These are phyloP conservation scores for Ulvella scutata DNA, from an alignment of 139 green algal genomes.

Conservation along the genomic window DNA sequence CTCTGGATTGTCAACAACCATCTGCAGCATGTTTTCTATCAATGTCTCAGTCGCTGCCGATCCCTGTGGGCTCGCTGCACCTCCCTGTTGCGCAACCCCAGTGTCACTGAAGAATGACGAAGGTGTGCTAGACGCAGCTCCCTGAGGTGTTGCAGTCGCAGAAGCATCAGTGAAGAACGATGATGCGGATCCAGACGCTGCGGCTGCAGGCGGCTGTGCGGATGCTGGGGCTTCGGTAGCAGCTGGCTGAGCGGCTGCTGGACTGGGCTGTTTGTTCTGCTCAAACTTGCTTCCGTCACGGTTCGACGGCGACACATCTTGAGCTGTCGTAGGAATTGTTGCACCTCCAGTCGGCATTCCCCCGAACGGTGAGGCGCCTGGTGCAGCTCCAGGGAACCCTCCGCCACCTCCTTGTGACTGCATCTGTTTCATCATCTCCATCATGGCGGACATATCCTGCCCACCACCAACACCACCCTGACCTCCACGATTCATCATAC, in stretches of 20 bases:
- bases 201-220: neutral
- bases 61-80: neutral
- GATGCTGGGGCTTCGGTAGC: neutral
- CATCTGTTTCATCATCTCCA: constrained; percentile 4
- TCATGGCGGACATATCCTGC: neutral
- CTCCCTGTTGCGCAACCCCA: neutral
- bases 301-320: neutral
- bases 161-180: neutral
- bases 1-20: neutral
- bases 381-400: neutral
- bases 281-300: neutral
- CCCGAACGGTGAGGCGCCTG: neutral
- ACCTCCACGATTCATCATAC: neutral
- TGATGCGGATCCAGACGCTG: neutral
- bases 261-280: neutral
- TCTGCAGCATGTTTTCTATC: constrained; percentile 3
- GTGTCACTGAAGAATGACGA: neutral
- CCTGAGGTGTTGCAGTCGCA: neutral
- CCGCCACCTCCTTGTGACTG: neutral
- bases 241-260: neutral
- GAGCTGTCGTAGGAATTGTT: neutral
- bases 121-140: neutral
- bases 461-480: neutral
- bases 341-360: neutral
- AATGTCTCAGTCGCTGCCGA: neutral